Evolutionary conservation across 176 grass and related monocot species (phyloP).

Genomic region (Hsuehochloa calcarea): DNA sequence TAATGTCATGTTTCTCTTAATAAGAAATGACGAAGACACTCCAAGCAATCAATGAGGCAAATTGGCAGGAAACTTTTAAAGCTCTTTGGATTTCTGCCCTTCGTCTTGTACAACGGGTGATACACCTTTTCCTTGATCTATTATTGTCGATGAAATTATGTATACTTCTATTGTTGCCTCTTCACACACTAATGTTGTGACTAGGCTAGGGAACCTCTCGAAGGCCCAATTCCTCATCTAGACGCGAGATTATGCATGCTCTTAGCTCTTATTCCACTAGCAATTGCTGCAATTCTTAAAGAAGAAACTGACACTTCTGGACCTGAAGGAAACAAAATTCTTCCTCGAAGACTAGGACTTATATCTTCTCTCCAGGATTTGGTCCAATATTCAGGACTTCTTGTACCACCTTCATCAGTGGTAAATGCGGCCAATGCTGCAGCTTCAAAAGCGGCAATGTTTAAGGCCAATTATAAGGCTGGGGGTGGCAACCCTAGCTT

Average conservation of each 20-base stretch:
- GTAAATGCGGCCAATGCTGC: slow-evolving; percentile 73
- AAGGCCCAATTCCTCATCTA: slow-evolving; percentile 86
- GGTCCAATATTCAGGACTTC: slow-evolving; percentile 77
- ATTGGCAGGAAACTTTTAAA: slow-evolving; percentile 97
- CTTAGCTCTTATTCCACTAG: slow-evolving; percentile 78
- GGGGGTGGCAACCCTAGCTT: slow-evolving; percentile 46
- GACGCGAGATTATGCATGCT: slow-evolving; percentile 86
- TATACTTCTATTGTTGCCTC: slow-evolving; percentile 2
- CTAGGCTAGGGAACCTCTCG: slow-evolving; percentile 79
- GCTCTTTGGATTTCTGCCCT: slow-evolving; percentile 94
- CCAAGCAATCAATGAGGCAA: slow-evolving; percentile 82
- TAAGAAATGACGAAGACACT: slow-evolving; percentile 80
- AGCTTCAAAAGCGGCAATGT: slow-evolving; percentile 82
- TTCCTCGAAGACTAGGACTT: slow-evolving; percentile 70
- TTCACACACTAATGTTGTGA: slow-evolving; percentile 36
- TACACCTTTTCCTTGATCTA: slow-evolving; percentile 20
- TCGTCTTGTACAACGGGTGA: slow-evolving; percentile 90
- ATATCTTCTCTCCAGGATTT: slow-evolving; percentile 85
- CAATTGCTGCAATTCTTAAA: slow-evolving; percentile 67
- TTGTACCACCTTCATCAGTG: slow-evolving; percentile 80
- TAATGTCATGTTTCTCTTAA: slow-evolving; percentile 25
- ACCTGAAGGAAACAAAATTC: slow-evolving; percentile 48
- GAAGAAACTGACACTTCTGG: slow-evolving; percentile 53
- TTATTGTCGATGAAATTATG: slow-evolving; percentile 17
- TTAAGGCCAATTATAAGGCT: slow-evolving; percentile 54